Percentiles rank a stretch among this genome's conserved stretches.
These are phyloP conservation scores for Prunus mume DNA, from an alignment of 306 rosid genomes.

Conservation along the genomic window DNA sequence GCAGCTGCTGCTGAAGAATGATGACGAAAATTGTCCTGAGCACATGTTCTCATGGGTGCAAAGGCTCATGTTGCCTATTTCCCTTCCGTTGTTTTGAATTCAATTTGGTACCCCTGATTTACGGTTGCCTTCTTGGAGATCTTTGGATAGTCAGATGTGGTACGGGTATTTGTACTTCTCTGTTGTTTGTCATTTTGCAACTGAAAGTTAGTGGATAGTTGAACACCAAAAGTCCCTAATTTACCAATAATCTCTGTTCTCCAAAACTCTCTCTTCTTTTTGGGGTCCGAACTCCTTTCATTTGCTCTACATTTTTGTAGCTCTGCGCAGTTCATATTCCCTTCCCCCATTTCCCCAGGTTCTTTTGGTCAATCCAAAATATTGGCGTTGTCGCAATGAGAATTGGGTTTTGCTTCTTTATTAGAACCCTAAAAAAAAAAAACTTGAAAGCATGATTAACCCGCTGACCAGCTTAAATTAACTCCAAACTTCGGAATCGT, in stretches of 20 bases:
- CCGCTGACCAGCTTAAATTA: not conserved
- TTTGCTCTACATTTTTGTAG: not conserved
- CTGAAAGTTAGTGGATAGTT: not conserved
- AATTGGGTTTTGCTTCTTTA: not conserved
- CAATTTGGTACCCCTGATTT: conserved; percentile 12
- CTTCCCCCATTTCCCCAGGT: not conserved
- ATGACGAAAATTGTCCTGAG: too few species aligned
- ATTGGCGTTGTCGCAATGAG: not conserved
- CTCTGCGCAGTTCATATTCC: not conserved
- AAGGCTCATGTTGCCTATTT: conserved; percentile 6
- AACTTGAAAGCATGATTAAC: not conserved
- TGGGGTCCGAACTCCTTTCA: too few species aligned
- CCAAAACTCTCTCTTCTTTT: not conserved
- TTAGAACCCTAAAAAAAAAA: not conserved
- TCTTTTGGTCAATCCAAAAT: not conserved
- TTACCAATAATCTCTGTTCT: not conserved
- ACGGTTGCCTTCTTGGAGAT: conserved; percentile 16
- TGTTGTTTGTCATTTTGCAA: not conserved
- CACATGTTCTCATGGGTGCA: conserved; percentile 2
- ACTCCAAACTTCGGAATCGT: not conserved
- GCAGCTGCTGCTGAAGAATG: too few species aligned
- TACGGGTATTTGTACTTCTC: not conserved
- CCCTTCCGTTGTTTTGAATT: conserved; percentile 10
- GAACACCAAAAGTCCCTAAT: not conserved
- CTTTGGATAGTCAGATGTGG: not conserved